These are phyloP conservation scores for Mycocentrospora acerina DNA, from an alignment of 2,329 filamentous ascomycete species.

Conservation along the genomic window DNA sequence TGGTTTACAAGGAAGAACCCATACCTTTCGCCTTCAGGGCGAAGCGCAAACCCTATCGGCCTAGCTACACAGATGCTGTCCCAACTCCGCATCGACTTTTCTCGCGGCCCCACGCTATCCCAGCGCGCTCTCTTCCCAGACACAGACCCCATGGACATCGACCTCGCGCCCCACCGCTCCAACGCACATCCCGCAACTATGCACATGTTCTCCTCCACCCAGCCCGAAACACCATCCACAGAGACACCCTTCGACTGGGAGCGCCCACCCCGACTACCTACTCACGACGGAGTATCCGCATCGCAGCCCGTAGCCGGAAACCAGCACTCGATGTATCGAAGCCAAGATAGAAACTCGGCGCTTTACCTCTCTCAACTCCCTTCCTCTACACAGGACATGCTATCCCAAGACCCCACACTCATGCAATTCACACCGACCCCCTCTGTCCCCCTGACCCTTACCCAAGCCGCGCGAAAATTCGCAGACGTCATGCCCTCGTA, in stretches of 20 bases:
- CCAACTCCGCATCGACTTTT: slow-evolving; percentile 85
- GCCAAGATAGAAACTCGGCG: slow-evolving; percentile 13
- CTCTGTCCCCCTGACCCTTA: slow-evolving; percentile 77
- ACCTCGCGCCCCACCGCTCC: slow-evolving; percentile 46
- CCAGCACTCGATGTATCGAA: slow-evolving; percentile 30
- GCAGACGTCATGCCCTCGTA: slow-evolving; percentile 87
- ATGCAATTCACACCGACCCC: slow-evolving; percentile 81
- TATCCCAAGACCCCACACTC: slow-evolving; percentile 82
- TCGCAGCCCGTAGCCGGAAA: slow-evolving; percentile 41
- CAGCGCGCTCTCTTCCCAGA: slow-evolving; percentile 44
- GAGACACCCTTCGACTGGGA: slow-evolving; percentile 89
- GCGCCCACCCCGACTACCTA: slow-evolving; percentile 58
- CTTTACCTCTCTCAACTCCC: slow-evolving; percentile 36
- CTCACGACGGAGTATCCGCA: slow-evolving; percentile 37
- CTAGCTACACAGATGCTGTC: slow-evolving; percentile 96
- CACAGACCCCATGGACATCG: slow-evolving; percentile 69
- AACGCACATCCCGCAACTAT: slow-evolving; percentile 35
- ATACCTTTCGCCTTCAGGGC: slow-evolving; percentile 73
- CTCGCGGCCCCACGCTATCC: slow-evolving; percentile 61
- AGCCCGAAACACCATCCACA: slow-evolving; percentile 75
- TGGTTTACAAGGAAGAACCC: slow-evolving; percentile 89
- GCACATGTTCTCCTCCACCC: slow-evolving; percentile 71
- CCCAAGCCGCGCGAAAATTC: slow-evolving; percentile 86
- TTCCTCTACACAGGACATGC: slow-evolving; percentile 54
- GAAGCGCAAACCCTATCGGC: slow-evolving; percentile 73